phyloP scores from a whole-genome alignment of 2,329 filamentous ascomycete species.

The Aureobasidium uvarum region DNA sequence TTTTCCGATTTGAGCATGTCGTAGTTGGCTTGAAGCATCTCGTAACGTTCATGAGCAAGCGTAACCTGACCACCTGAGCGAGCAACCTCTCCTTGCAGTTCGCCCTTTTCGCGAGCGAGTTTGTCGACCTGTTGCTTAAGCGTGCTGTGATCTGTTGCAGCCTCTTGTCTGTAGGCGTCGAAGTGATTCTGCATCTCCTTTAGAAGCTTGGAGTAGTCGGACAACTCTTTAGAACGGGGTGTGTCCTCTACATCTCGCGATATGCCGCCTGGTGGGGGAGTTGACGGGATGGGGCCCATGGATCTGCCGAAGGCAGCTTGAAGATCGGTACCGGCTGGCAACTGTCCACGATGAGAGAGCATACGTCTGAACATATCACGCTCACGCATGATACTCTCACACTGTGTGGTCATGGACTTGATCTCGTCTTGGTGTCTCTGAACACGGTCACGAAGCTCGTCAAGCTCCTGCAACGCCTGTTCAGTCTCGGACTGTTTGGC shows the following conservation, averaged over 20 bases:
- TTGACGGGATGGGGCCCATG: conserved; percentile 54
- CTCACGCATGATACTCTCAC: conserved; percentile 92
- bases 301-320: conserved; percentile 70
- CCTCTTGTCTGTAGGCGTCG: conserved; percentile 84
- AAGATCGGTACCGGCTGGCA: conserved; percentile 60
- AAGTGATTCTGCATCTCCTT: conserved; percentile 88
- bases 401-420: conserved; percentile 73
- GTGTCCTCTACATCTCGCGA: conserved; percentile 41
- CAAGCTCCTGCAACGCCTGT: conserved; percentile 65
- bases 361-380: conserved; percentile 97
- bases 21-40: conserved; percentile 88
- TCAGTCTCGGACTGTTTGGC: conserved; percentile 55
- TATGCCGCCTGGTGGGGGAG: conserved; percentile 44
- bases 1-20: conserved; percentile 82
- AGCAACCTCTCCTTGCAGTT: conserved; percentile 77
- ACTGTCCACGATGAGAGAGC: conserved; percentile 70
- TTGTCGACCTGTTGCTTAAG: conserved; percentile 82
- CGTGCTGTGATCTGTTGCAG: conserved; percentile 74
- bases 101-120: conserved; percentile 76
- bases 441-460: conserved; percentile 68
- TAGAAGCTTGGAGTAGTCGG: conserved; percentile 72
- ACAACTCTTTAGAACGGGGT: conserved; percentile 57
- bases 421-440: conserved; percentile 82
- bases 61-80: conserved; percentile 76
- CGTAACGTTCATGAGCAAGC: conserved; percentile 77